A percentile compares a stretch with the other conserved stretches of the same genome.
phyloP scores from a whole-genome alignment of 768 basidiomycete species.

The Tricholoma matsutake region DNA sequence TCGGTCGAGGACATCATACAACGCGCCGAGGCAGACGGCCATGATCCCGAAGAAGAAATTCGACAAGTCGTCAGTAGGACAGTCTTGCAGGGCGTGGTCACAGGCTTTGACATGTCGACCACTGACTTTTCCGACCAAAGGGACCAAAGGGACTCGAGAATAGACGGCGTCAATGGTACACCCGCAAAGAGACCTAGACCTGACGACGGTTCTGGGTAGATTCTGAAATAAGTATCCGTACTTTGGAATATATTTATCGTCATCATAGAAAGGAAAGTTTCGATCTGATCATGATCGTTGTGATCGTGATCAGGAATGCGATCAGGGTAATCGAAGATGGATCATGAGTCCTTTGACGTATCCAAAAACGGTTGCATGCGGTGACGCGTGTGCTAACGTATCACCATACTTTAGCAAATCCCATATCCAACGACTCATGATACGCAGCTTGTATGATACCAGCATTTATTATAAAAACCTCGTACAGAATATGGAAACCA shows the following conservation, averaged over 20 bases:
- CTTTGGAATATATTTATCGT: too few relatives aligned
- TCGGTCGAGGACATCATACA: slow-evolving; percentile 66
- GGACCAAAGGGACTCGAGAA: slow-evolving; percentile 21
- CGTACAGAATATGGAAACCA: too few relatives aligned
- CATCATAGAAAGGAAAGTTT: too few relatives aligned
- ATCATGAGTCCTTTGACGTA: not conserved
- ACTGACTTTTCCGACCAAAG: not conserved
- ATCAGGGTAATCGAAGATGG: slow-evolving; percentile 11
- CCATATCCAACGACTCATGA: too few relatives aligned
- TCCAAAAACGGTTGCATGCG: not conserved
- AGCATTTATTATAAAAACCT: too few relatives aligned
- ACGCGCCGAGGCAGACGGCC: slow-evolving; percentile 50
- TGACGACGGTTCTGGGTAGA: slow-evolving; percentile 16
- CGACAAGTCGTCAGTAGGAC: slow-evolving; percentile 57
- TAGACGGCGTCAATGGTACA: slow-evolving; percentile 24
- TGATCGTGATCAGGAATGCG: slow-evolving; percentile 17
- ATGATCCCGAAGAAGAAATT: slow-evolving; percentile 67
- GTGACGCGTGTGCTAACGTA: too few relatives aligned
- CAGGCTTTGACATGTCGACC: slow-evolving; percentile 54
- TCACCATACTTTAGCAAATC: too few relatives aligned
- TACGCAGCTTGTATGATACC: too few relatives aligned
- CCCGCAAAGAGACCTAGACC: slow-evolving; percentile 34
- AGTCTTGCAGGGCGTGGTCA: slow-evolving; percentile 63
- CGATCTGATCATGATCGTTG: slow-evolving; percentile 35
- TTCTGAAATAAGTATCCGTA: too few relatives aligned